These are phyloP conservation scores for Suillus plorans DNA, from an alignment of 768 basidiomycete genomes.

Conservation along the genomic window DNA sequence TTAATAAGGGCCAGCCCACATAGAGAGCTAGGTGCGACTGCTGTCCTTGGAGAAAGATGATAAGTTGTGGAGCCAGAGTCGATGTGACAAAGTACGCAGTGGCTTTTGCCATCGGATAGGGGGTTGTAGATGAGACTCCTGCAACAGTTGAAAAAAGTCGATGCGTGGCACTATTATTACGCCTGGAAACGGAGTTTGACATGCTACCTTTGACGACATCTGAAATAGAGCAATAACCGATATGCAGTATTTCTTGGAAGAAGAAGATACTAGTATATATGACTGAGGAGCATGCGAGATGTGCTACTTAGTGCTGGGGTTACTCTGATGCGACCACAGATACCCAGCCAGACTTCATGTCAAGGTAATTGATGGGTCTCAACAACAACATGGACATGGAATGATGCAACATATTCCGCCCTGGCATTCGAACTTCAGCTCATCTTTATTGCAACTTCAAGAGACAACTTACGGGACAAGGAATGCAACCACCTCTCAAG, in stretches of 20 bases:
- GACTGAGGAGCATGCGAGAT: neutral
- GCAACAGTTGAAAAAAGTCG: neutral
- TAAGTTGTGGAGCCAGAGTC: too few relatives aligned
- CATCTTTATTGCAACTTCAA: too few relatives aligned
- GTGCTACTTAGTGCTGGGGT: neutral
- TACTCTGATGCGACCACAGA: neutral
- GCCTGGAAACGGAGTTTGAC: neutral
- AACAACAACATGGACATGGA: constrained; percentile 28
- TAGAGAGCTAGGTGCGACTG: too few relatives aligned
- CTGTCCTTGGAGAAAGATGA: too few relatives aligned
- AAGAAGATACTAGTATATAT: neutral
- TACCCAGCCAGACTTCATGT: neutral
- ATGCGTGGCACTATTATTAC: neutral
- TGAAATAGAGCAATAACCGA: neutral
- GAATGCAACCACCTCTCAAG: constrained; percentile 32
- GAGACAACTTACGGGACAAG: constrained; percentile 27
- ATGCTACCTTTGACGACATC: neutral
- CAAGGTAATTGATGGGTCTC: neutral
- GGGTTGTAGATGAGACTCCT: too few relatives aligned
- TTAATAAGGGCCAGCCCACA: too few relatives aligned
- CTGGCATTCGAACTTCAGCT: constrained; percentile 12
- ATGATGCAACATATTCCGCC: constrained; percentile 38
- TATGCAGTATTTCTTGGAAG: neutral
- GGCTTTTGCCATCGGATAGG: constrained; percentile 37
- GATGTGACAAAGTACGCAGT: too few relatives aligned